These are phyloP conservation scores for Solanum sejunctum DNA, from an alignment of 257 asterid species.

Conservation along the genomic window DNA sequence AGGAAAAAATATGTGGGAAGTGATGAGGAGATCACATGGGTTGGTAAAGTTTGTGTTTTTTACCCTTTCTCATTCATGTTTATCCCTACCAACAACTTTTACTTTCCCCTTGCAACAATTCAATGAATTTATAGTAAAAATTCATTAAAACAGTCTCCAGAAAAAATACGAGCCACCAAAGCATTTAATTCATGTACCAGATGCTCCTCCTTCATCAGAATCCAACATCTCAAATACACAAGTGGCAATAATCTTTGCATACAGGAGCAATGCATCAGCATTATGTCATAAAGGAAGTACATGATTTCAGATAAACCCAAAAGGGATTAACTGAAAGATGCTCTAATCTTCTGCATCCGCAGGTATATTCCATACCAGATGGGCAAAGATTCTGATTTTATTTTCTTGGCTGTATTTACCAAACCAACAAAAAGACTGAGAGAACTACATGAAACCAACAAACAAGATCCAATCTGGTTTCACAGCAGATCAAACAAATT, in stretches of 20 bases:
- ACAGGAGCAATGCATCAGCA: neutral
- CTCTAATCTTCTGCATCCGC: neutral
- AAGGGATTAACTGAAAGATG: neutral
- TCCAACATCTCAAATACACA: neutral
- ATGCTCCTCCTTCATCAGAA: neutral
- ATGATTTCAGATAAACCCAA: neutral
- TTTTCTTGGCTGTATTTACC: neutral
- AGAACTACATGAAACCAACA: neutral
- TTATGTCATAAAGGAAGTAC: neutral
- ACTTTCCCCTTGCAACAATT: neutral
- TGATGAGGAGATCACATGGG: neutral
- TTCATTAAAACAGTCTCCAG: no score
- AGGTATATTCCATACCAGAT: neutral
- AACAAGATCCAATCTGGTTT: neutral
- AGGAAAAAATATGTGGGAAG: neutral
- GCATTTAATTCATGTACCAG: neutral
- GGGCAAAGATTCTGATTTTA: neutral
- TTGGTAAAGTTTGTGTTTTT: neutral
- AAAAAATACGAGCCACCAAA: neutral
- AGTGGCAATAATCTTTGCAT: neutral
- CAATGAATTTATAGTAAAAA: no score
- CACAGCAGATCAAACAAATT: neutral
- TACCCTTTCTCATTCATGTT: neutral
- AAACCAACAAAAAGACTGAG: neutral
- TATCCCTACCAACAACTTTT: neutral